A percentile compares a stretch with the other conserved stretches of the same genome.
These are phyloP conservation scores for Paspalum notatum DNA, from an alignment of 176 grass and related monocot genomes.

Conservation along the genomic window DNA sequence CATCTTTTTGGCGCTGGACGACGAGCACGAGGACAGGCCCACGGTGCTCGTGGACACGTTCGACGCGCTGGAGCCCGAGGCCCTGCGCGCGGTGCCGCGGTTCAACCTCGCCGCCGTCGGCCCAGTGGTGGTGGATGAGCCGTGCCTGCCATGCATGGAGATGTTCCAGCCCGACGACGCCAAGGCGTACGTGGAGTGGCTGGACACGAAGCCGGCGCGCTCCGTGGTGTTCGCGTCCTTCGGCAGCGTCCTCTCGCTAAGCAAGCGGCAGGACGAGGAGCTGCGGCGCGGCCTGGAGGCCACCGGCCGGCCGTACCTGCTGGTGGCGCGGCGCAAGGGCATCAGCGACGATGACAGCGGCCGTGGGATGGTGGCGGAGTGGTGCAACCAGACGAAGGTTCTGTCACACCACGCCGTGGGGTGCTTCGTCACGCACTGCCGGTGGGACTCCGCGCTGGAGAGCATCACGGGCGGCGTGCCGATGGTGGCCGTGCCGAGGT, in stretches of 20 bases:
- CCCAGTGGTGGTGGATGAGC: constrained; percentile 21
- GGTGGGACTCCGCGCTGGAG: constrained; percentile 74
- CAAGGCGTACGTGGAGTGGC: constrained; percentile 44
- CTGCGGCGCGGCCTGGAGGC: constrained; percentile 31
- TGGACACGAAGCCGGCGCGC: constrained; percentile 30
- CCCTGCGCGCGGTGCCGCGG: constrained; percentile 25
- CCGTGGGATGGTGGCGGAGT: constrained; percentile 45
- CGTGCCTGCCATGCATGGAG: not conserved
- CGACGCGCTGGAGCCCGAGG: constrained; percentile 50
- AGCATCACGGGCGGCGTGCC: constrained; percentile 50
- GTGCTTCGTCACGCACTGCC: constrained; percentile 65
- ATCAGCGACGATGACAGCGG: too few relatives aligned
- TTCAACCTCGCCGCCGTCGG: constrained; percentile 48
- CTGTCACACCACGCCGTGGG: constrained; percentile 46
- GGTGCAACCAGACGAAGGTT: constrained; percentile 52
- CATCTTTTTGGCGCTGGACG: constrained; percentile 14
- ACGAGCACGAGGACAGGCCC: not conserved
- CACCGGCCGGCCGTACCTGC: constrained; percentile 50
- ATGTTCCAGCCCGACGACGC: not conserved
- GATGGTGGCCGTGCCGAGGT: constrained; percentile 42
- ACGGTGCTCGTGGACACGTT: constrained; percentile 51
- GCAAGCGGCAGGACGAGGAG: constrained; percentile 44
- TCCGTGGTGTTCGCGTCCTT: constrained; percentile 72
- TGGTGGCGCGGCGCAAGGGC: constrained; percentile 41
- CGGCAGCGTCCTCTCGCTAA: constrained; percentile 36